Evolutionary conservation across 805 yeast genomes (phyloP), one percentile per base, ranked within the genome.

Genomic region (Torulaspora quercuum): DNA sequence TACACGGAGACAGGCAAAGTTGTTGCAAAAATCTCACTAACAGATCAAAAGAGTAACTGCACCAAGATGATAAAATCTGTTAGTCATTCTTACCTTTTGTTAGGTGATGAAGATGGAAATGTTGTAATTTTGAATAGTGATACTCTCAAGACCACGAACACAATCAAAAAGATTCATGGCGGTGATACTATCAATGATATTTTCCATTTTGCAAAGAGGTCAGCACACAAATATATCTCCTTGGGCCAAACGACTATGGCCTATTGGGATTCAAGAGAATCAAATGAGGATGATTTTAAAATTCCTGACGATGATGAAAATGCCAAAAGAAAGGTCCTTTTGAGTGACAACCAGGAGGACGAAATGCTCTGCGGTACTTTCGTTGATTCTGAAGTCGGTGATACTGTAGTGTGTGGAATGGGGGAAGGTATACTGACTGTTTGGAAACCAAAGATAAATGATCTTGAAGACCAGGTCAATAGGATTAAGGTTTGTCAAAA

Each of bases 301-400:
- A 42, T 49, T n/a, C 25, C 37, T 2, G 47, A 39, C 9, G 52
- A 47, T 18, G 55, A 51, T 20, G 37, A 38, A 15, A 53, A 48
- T 9, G 42, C 49, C 11, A 49, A 54, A 36, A 84, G 83, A 4
- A 70, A 78, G 2, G 59, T 81, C 1, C 63, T 74, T 3, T 72
- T 72, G 25, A 79, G 89, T 23, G 97, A 89, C 45, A 89, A 87
- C 55, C 98, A 90, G 63, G 95, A 83, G 48, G 97, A 90, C 53
- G 98, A 90, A 55, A 63, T 90, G n/a, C 63, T 90, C 27, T 71
- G 88, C 38, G 81, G 86, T 50, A 67, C 84, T 24, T 77, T 80
- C 64, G 73, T 80, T 1, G 84, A 81, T 44, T 73, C 73, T 2
- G 72, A 77, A 9, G 73, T 71, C 31, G 84, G 80, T 36, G 79